Evolutionary conservation across 441 rosid species (phyloP).

Genomic region (Gossypium trilobum): DNA sequence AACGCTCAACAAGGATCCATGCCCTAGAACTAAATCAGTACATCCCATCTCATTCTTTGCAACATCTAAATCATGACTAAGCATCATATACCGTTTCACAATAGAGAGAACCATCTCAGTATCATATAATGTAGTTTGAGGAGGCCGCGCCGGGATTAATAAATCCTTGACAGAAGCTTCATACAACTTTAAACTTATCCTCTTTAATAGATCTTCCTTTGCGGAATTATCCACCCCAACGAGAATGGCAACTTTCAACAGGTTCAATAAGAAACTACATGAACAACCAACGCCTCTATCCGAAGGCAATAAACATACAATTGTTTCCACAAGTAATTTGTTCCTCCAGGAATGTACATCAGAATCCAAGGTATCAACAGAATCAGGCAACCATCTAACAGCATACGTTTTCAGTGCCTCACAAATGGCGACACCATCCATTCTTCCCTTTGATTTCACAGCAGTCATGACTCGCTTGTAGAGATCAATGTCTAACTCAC

Average conservation of each 20-base stretch:
- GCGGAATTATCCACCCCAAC: slow-evolving; percentile 47
- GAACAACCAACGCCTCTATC: slow-evolving; percentile 49
- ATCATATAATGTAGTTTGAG: slow-evolving; percentile 44
- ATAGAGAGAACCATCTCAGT: slow-evolving; percentile 57
- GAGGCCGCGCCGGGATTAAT: slow-evolving; percentile 41
- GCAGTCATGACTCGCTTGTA: slow-evolving; percentile 57
- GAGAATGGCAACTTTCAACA: slow-evolving; percentile 56
- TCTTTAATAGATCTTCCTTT: slow-evolving; percentile 48
- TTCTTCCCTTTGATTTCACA: slow-evolving; percentile 73
- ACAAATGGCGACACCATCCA: slow-evolving; percentile 52
- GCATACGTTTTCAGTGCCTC: slow-evolving; percentile 75
- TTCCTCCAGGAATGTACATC: slow-evolving; percentile 38
- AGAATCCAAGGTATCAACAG: slow-evolving; percentile 41
- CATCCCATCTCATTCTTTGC: slow-evolving; percentile 30
- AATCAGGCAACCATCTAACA: slow-evolving; percentile 75
- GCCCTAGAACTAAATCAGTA: slow-evolving; percentile 38
- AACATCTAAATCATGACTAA: slow-evolving; percentile 27
- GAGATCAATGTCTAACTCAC: slow-evolving; percentile 71
- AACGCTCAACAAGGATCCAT: slow-evolving; percentile 41
- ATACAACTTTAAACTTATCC: slow-evolving; percentile 55
- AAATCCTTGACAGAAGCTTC: slow-evolving; percentile 71
- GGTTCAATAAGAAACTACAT: slow-evolving; percentile 73
- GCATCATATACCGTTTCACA: slow-evolving; percentile 35
- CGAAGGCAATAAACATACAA: slow-evolving; percentile 58
- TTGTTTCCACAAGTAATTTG: slow-evolving; percentile 60